Conservation (phyloP, 768 basidiomycete species). For the Termitomyces sp. region DNA sequence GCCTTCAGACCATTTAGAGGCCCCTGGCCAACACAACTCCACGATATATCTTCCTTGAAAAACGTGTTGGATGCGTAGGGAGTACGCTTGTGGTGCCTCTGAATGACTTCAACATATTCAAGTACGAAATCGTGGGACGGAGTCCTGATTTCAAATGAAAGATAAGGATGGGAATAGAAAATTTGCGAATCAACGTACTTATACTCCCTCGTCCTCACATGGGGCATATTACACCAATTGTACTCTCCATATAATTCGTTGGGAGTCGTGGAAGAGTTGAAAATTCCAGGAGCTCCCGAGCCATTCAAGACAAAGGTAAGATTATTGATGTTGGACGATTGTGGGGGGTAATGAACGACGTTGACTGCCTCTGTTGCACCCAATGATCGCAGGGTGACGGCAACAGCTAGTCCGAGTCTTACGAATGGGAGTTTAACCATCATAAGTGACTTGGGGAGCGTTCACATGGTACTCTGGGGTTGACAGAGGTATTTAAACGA, state of each 20-base stretch:
- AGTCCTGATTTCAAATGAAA: slow-evolving; percentile 19
- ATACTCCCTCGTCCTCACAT: slow-evolving; percentile 41
- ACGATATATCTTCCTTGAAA: slow-evolving; percentile 41
- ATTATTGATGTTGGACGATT: slow-evolving; percentile 37
- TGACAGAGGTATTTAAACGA: background rate
- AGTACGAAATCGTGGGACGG: slow-evolving; percentile 32
- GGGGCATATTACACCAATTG: slow-evolving; percentile 57
- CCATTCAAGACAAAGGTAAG: slow-evolving; percentile 38
- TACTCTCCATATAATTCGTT: slow-evolving; percentile 38
- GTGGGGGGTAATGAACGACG: slow-evolving; percentile 38
- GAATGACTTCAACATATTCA: slow-evolving; percentile 48
- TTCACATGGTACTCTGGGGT: background rate
- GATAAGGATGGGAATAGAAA: background rate
- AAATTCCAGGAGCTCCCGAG: slow-evolving; percentile 43
- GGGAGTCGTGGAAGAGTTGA: slow-evolving; percentile 36
- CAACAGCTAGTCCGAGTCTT: too few relatives aligned
- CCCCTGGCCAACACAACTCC: slow-evolving; percentile 41
- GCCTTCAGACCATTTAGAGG: slow-evolving; percentile 29
- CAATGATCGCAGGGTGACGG: slow-evolving; percentile 11
- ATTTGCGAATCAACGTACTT: slow-evolving; percentile 26
- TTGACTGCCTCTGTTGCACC: slow-evolving; percentile 12
- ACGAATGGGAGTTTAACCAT: background rate
- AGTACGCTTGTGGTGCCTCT: slow-evolving; percentile 51
- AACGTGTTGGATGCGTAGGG: slow-evolving; percentile 49
- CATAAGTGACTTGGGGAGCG: slow-evolving; percentile 1